These are phyloP conservation scores for Monosporozyma aerobia DNA, from an alignment of 805 yeast genomes.

Conservation along the genomic window DNA sequence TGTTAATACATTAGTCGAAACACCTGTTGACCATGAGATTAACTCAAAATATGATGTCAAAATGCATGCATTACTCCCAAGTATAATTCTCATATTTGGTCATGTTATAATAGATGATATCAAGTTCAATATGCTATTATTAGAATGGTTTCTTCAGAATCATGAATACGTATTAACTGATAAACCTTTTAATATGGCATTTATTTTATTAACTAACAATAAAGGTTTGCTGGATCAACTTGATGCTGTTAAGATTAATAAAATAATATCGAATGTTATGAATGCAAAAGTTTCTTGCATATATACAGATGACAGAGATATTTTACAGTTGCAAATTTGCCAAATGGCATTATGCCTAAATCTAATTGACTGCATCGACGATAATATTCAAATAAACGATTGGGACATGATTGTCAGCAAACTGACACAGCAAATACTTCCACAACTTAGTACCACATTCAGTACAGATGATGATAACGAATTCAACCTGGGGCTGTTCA, in stretches of 20 bases:
- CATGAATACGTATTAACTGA: background rate
- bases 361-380: background rate
- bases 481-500: background rate
- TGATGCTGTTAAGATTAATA: background rate
- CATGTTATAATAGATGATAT: background rate
- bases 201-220: background rate
- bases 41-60: background rate
- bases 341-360: constrained; percentile 2
- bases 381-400: background rate
- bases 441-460: background rate
- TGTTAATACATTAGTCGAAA: background rate
- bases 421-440: background rate
- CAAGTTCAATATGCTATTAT: background rate
- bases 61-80: background rate
- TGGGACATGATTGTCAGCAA: background rate
- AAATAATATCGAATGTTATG: background rate
- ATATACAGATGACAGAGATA: background rate
- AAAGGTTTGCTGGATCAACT: background rate
- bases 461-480: background rate
- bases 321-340: background rate
- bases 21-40: background rate
- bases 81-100: background rate
- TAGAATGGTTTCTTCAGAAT: background rate
- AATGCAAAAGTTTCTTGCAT: background rate
- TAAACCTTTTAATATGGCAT: background rate